Conservation (phyloP, 2,329 filamentous ascomycete species). For the Leptographium galeiforme region DNA sequence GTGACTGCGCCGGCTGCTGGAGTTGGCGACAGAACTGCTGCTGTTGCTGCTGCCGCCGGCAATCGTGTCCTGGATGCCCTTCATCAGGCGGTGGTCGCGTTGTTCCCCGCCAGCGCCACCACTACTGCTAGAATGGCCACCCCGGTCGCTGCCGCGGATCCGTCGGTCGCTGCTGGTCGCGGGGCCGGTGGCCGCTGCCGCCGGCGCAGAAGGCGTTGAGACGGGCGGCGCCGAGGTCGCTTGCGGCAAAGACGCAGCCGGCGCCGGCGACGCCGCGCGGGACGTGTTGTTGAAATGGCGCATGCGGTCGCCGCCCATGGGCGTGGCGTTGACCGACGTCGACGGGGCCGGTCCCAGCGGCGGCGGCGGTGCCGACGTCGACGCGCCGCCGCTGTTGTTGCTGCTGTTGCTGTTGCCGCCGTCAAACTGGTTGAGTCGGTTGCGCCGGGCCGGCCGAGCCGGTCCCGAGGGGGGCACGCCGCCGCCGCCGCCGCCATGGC, state of each 20-base stretch:
- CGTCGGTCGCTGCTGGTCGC: background rate
- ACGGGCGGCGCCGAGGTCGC: too few species aligned
- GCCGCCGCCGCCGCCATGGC: too few species aligned
- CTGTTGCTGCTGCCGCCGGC: constrained; percentile 12
- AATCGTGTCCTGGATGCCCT: constrained; percentile 35
- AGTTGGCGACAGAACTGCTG: background rate
- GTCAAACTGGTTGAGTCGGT: background rate
- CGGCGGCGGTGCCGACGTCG: background rate
- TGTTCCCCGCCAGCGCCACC: background rate
- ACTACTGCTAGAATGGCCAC: background rate
- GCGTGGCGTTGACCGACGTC: constrained; percentile 10
- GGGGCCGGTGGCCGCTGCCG: background rate
- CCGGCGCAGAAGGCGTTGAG: background rate
- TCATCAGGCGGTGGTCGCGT: constrained; percentile 32
- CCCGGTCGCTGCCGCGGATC: background rate
- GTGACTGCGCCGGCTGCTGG: constrained; percentile 25
- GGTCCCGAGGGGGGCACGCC: background rate
- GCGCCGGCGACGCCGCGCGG: background rate
- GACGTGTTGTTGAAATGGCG: constrained; percentile 2
- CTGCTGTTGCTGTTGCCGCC: background rate
- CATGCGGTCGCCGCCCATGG: constrained; percentile 7
- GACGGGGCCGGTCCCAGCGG: background rate
- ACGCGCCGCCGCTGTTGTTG: background rate
- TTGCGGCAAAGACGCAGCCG: background rate
- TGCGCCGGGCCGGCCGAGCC: background rate